Percentiles rank a stretch among this genome's conserved stretches.
phyloP scores from a whole-genome alignment of 129 eudicot species.

The Ambrosia artemisiifolia region DNA sequence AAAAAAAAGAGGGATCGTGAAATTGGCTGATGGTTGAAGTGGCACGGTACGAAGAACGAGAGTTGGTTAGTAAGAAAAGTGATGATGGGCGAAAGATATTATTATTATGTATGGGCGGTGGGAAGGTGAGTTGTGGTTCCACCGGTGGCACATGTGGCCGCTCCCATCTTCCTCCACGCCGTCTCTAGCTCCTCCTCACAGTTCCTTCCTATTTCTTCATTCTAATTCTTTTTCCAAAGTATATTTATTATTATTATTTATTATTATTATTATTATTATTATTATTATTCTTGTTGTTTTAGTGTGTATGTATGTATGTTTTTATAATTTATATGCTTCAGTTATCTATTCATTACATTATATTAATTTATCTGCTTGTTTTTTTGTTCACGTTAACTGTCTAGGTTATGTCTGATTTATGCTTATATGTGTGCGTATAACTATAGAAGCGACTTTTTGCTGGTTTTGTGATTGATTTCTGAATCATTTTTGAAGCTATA shows the following conservation, averaged over 20 bases:
- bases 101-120: constrained; percentile 39
- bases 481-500: background rate
- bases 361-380: background rate
- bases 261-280: no score
- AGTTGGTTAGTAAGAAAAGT: constrained; percentile 19
- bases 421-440: background rate
- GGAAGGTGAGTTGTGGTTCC: constrained; percentile 46
- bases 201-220: constrained; percentile 31
- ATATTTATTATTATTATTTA: background rate
- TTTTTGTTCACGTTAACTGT: background rate
- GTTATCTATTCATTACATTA: background rate
- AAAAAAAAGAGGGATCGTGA: constrained; percentile 26
- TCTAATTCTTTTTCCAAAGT: constrained; percentile 49
- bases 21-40: constrained; percentile 34
- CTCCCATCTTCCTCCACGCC: constrained; percentile 55
- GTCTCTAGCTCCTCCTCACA: constrained; percentile 33
- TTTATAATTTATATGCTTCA: background rate
- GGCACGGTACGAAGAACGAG: constrained; percentile 21
- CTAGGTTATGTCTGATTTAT: background rate
- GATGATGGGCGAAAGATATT: constrained; percentile 26
- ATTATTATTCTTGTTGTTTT: no score
- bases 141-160: constrained; percentile 69
- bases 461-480: background rate
- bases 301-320: background rate
- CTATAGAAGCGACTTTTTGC: background rate